These are phyloP conservation scores for Gillenia trifoliata DNA, from an alignment of 306 rosid species.

Conservation along the genomic window DNA sequence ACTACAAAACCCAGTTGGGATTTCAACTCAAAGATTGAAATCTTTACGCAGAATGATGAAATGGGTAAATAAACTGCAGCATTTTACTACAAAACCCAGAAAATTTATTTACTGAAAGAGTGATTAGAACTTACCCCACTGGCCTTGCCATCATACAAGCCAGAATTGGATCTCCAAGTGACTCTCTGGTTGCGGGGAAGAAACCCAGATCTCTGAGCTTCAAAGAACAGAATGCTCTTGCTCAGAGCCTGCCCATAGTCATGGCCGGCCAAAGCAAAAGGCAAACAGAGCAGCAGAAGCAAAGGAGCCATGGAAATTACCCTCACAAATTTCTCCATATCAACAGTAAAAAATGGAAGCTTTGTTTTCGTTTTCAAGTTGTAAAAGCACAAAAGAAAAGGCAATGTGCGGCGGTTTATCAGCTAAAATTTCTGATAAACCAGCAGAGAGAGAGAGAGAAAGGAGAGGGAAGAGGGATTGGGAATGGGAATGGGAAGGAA, in stretches of 20 bases:
- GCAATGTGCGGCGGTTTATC: constrained; percentile 36
- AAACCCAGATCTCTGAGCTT: constrained; percentile 94
- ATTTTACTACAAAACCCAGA: neutral
- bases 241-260: constrained; percentile 81
- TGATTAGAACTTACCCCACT: constrained; percentile 51
- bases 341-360: neutral
- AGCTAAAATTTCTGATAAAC: constrained; percentile 36
- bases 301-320: constrained; percentile 35
- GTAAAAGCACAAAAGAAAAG: constrained; percentile 1
- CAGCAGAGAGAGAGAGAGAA: constrained; percentile 14
- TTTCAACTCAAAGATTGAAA: too few species aligned
- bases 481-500: constrained; percentile 38
- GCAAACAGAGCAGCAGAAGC: constrained; percentile 35
- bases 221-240: constrained; percentile 89
- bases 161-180: constrained; percentile 87
- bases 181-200: constrained; percentile 81
- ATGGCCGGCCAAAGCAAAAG: constrained; percentile 53
- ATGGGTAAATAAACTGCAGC: too few species aligned
- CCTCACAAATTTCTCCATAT: constrained; percentile 45
- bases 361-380: neutral
- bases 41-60: too few species aligned
- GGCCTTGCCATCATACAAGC: constrained; percentile 80
- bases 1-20: too few species aligned
- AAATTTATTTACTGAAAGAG: neutral
- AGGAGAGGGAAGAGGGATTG: constrained; percentile 11